phyloP scores from a whole-genome alignment of 116 monocot genomes.

The Iris pallida region DNA sequence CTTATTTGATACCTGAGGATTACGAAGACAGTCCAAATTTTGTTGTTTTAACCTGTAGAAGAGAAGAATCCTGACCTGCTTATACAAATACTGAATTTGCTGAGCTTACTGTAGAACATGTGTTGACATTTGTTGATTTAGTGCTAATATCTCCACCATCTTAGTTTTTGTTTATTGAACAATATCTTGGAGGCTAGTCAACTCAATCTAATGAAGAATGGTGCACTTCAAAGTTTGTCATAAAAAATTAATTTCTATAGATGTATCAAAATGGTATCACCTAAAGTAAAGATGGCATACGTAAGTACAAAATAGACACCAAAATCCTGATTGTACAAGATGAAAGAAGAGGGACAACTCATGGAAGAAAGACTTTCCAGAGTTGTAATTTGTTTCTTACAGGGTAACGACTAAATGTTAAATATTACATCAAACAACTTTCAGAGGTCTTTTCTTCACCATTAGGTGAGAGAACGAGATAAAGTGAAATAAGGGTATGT shows the following conservation, averaged over 20 bases:
- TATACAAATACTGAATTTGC: constrained; percentile 85
- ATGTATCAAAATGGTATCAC: not conserved
- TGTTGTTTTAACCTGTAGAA: no score
- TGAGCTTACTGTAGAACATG: constrained; percentile 93
- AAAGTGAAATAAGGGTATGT: no score
- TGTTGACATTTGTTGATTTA: constrained; percentile 97
- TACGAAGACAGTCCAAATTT: no score
- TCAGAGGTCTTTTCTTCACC: no score
- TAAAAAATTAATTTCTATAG: not conserved
- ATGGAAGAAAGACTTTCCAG: no score
- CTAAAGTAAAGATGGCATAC: not conserved
- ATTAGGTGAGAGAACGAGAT: no score
- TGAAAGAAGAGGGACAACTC: not conserved
- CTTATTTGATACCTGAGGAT: no score
- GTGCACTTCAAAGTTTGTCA: not conserved
- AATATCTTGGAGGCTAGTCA: constrained; percentile 73
- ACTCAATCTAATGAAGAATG: constrained; percentile 47
- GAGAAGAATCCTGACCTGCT: constrained; percentile 45
- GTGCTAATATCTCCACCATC: constrained; percentile 90
- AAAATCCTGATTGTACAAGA: not conserved
- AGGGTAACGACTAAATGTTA: no score
- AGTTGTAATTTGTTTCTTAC: no score
- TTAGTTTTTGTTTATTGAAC: constrained; percentile 97
- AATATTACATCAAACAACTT: no score
- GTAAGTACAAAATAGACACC: not conserved